A percentile compares a stretch with the other conserved stretches of the same genome.
These are phyloP conservation scores for Teratosphaeria zuluensis DNA, from an alignment of 2,329 filamentous ascomycete species.

Conservation along the genomic window DNA sequence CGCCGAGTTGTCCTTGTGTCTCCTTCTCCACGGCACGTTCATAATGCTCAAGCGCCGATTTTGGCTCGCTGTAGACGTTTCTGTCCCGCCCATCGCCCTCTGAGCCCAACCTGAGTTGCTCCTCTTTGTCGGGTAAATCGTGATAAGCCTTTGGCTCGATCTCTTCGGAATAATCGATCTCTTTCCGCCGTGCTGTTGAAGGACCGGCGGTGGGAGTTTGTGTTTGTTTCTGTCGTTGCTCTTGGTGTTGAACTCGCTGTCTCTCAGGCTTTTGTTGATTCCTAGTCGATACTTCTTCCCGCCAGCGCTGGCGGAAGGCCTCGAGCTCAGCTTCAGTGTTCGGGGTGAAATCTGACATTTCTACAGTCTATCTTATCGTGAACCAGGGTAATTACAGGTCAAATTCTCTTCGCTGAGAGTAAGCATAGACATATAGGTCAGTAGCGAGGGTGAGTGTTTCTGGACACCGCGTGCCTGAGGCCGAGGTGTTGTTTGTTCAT, in stretches of 20 bases:
- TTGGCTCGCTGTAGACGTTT: conserved; percentile 42
- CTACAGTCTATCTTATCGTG: neutral
- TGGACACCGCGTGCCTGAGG: neutral
- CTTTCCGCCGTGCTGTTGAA: conserved; percentile 22
- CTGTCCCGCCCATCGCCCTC: conserved; percentile 30
- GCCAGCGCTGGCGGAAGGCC: conserved; percentile 77
- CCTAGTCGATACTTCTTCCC: conserved; percentile 60
- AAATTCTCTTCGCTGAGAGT: neutral
- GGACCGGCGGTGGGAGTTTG: conserved; percentile 7
- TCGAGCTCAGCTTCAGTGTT: conserved; percentile 56
- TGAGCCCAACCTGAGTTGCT: conserved; percentile 30
- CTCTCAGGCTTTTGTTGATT: conserved; percentile 23
- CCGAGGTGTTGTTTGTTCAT: neutral
- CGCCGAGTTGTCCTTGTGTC: conserved; percentile 71
- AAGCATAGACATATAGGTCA: neutral
- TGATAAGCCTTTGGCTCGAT: conserved; percentile 33
- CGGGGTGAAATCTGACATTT: neutral
- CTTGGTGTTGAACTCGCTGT: neutral
- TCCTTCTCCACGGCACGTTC: conserved; percentile 88
- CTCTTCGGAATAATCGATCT: conserved; percentile 28
- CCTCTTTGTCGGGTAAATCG: conserved; percentile 38
- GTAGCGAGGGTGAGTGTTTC: neutral
- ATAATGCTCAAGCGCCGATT: conserved; percentile 82
- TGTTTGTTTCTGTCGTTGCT: conserved; percentile 2
- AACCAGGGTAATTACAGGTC: neutral